phyloP scores from a whole-genome alignment of 352 stramenopile genomes.

The Phytophthora syringae region DNA sequence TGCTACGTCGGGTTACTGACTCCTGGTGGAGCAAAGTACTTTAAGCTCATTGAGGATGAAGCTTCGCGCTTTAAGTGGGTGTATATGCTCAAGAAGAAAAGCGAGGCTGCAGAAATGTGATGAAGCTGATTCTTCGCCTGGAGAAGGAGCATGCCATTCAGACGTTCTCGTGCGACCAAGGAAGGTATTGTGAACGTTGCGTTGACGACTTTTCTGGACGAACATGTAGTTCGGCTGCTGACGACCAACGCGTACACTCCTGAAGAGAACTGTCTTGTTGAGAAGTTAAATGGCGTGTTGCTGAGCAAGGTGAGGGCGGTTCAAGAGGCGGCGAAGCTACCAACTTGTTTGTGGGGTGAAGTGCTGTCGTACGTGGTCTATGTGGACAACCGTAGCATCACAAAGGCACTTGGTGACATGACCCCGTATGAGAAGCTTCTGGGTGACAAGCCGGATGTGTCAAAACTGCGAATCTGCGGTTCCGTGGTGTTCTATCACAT shows the following conservation, averaged over 20 bases:
- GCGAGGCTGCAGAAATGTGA: conserved; percentile 6
- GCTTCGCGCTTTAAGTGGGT: background rate
- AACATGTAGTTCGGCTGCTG: no score
- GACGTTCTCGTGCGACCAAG: no score
- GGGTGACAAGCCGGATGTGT: conserved; percentile 4
- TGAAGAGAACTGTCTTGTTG: no score
- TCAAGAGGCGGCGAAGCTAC: no score
- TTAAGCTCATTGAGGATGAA: background rate
- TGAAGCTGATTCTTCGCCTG: background rate
- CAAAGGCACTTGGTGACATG: conserved; percentile 1
- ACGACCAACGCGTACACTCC: no score
- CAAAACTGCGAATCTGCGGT: conserved; percentile 1
- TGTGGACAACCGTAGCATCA: conserved; percentile 10
- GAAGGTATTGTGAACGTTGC: no score
- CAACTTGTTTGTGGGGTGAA: no score
- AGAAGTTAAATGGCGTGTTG: no score
- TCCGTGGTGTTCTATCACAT: conserved; percentile 4
- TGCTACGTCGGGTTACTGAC: background rate
- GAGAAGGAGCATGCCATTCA: background rate
- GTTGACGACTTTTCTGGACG: no score
- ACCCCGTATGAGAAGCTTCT: no score
- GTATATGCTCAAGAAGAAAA: conserved; percentile 1
- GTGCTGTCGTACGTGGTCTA: conserved; percentile 6
- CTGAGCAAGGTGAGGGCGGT: no score
- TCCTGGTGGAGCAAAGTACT: background rate